A percentile compares a stretch with the other conserved stretches of the same genome.
These are phyloP conservation scores for Linum usitatissimum DNA, from an alignment of 345 rosid genomes.

Conservation along the genomic window DNA sequence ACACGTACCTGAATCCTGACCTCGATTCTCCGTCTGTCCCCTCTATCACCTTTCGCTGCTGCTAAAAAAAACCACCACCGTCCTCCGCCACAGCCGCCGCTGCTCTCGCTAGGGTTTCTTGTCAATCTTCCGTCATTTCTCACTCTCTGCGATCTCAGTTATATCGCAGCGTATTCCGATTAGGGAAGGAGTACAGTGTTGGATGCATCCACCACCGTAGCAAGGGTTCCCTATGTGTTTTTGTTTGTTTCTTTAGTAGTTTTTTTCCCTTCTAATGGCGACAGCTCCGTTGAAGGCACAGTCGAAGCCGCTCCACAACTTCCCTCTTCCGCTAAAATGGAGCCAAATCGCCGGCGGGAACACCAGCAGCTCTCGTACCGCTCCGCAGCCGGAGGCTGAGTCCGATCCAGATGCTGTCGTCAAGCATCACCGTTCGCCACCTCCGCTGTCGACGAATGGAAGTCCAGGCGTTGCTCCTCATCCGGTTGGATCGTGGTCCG, in stretches of 20 bases:
- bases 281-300: constrained; percentile 25
- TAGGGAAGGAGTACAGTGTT: neutral
- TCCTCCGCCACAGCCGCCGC: no score
- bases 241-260: neutral
- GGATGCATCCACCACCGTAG: neutral
- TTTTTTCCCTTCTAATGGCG: constrained; percentile 14
- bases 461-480: constrained; percentile 15
- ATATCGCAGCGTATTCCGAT: neutral
- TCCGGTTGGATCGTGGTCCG: constrained; percentile 56
- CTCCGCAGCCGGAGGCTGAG: constrained; percentile 13
- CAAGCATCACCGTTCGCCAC: constrained; percentile 20
- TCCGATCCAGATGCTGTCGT: constrained; percentile 13
- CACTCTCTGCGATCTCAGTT: no score
- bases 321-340: constrained; percentile 55
- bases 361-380: constrained; percentile 29
- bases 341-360: constrained; percentile 28
- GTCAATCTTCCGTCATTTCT: no score
- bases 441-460: constrained; percentile 18
- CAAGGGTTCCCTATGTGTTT: neutral
- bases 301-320: constrained; percentile 55
- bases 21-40: no score
- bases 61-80: no score
- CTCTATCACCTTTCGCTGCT: no score
- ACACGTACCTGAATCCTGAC: no score
- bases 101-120: no score